Evolutionary conservation across 1,139 yeast species (phyloP), one percentile per base, ranked within the genome.

Genomic region (Hemisphaericaspora xylofermentans): DNA sequence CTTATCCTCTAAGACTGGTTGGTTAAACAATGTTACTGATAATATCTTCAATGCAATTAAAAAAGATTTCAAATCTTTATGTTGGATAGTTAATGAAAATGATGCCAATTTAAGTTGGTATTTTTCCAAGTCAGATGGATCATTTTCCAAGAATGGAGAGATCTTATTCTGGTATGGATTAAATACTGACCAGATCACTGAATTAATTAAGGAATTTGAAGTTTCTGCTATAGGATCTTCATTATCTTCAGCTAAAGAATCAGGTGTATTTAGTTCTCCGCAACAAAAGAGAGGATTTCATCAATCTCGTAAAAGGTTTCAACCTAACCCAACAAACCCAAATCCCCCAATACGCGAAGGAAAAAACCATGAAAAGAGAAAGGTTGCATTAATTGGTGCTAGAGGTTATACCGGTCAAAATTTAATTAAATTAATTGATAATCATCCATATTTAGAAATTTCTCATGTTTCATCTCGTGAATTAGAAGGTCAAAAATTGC

Each of bases 391-490:
- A 54, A 91, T 93, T 59, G 99, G 99, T 54, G 99, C 98, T 32
- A 84, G 99, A 68, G 99, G 99, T 31, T 88, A 80, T 67, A 91
- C 98, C 24, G 99, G 98, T 26, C 96, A 87, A 67, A 93, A 93
- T 54, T 76, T 93, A 63, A 88, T 93, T 53, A 79, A 84, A 38
- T 74, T 93, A 69, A 86, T 93, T 51, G 88, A 93, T 64, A 70
- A 76, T 43, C 99, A 93, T 65, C 95, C 95, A 38, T 80, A 79
- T 62, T 74, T 93, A 50, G 97, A 91, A 58, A 71, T 93, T 40
- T 78, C 94, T 4, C 95, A 91, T 58, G 98, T 93, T 39, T 91
- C 98, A 1, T 91, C 98, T 25, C 88, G 98, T 66, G 98, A 93
- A 64, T 76, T 93, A 49, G 78, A 79, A 47, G 99, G 98, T 39